These are phyloP conservation scores for Hypomontagnella submonticulosa DNA, from an alignment of 495 filamentous ascomycete genomes.

Conservation along the genomic window DNA sequence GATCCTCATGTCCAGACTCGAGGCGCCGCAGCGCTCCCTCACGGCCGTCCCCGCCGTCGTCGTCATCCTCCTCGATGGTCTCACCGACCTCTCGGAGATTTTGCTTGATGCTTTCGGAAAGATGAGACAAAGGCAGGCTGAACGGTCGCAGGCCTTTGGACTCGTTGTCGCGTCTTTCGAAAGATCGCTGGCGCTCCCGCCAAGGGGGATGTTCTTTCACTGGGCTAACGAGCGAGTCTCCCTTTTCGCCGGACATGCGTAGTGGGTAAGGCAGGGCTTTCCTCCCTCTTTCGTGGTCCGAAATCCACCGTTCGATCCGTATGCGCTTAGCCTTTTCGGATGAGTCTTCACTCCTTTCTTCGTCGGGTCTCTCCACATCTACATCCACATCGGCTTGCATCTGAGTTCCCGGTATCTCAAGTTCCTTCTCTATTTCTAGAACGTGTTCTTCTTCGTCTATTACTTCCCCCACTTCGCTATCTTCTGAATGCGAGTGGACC, in stretches of 20 bases:
- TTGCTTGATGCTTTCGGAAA: conserved; percentile 23
- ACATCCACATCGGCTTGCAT: neutral
- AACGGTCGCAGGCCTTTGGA: conserved; percentile 29
- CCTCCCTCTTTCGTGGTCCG: conserved; percentile 30
- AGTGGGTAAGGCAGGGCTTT: conserved; percentile 13
- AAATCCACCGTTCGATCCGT: conserved; percentile 33
- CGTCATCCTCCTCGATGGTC: conserved; percentile 1
- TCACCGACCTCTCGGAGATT: conserved; percentile 10
- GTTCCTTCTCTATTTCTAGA: neutral
- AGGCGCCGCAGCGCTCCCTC: conserved; percentile 14
- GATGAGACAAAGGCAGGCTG: conserved; percentile 18
- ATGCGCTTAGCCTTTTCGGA: neutral
- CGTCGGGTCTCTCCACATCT: neutral
- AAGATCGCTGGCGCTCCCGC: conserved; percentile 31
- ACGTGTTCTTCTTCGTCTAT: neutral
- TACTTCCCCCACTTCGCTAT: conserved; percentile 2
- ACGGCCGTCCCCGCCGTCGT: neutral
- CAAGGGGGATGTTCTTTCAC: conserved; percentile 17
- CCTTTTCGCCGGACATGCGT: neutral
- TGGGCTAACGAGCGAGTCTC: neutral
- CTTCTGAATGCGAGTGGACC: conserved; percentile 22
- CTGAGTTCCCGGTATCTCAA: neutral
- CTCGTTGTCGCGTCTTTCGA: conserved; percentile 24
- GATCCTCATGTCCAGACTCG: conserved; percentile 19
- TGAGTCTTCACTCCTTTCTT: neutral